Base-by-base conservation (phyloP, 164 flowering plant genomes). In the Liriodendron chinense region DNA sequence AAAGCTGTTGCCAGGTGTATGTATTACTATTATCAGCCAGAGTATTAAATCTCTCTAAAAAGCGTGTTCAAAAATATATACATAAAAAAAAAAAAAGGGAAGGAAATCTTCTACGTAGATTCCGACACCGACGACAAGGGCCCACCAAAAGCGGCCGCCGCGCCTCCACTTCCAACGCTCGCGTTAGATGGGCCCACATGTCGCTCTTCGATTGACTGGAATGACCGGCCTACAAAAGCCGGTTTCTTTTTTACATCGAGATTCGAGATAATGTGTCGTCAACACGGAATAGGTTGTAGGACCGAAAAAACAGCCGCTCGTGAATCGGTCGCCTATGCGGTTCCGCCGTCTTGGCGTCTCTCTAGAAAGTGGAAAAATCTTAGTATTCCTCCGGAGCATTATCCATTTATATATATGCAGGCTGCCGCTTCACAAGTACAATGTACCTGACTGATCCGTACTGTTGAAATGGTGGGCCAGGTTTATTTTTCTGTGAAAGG, bases 71-170 rank as follows among this genome's bases (percentile, higher is more conserved):
- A 57, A 20, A 8, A 20, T 13, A 61, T 9, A 56, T 20, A 34
- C 0, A 1, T 0, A 24, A 13, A 47, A 71, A 50, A 68, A n/a
- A n/a, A 53, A 4, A 50, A 68, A 20, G 73, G 47, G 49, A 59
- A 59, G 24, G 65, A 70, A 73, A 72, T 69, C 79, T 75, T 76
- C 74, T 53, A 57, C 74, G 66, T 75, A 76, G 84, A 80, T 82
- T 82, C 77, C 83, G 77, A 73, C 75, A 75, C 76, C 22, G 50
- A 71, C 34, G 66, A 47, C 48, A 7, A 4, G 83, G 76, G 63
- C n/a, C 83, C 79, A 76, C 77, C 26, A 34, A 82, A 80, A 82
- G 85, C 85, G 84, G 86, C 86, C 79, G 85, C 88, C 85, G 85
- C 85, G 79, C 82, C 83, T 82, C 79, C 83, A 74, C 80, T 68